phyloP scores from a whole-genome alignment of 352 stramenopile species.

The Bremia lactucae region DNA sequence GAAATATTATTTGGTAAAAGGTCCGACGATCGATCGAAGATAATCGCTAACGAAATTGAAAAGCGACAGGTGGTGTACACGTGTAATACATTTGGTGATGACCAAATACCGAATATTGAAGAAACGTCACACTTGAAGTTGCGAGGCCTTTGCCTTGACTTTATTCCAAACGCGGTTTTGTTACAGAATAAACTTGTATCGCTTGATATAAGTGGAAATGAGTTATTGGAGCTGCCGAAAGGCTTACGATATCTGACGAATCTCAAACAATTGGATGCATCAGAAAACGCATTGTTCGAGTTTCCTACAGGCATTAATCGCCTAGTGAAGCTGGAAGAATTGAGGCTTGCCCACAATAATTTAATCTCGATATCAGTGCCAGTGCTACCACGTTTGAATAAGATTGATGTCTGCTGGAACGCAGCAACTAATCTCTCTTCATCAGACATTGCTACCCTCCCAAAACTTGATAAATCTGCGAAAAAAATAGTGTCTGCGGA shows the following conservation, averaged over 20 bases:
- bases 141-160: conserved; percentile 17
- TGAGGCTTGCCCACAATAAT: conserved; percentile 56
- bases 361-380: conserved; percentile 18
- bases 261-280: conserved; percentile 37
- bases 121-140: conserved; percentile 9
- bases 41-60: conserved; percentile 21
- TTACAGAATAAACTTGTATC: conserved; percentile 20
- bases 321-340: conserved; percentile 23
- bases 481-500: conserved; percentile 17
- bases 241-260: conserved; percentile 24
- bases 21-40: conserved; percentile 9
- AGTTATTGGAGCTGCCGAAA: conserved; percentile 32
- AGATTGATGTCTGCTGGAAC: conserved; percentile 39
- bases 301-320: conserved; percentile 23
- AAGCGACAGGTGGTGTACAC: conserved; percentile 26
- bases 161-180: conserved; percentile 29
- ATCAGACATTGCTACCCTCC: conserved; percentile 1
- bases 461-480: conserved; percentile 10
- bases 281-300: conserved; percentile 40
- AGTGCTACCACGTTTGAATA: conserved; percentile 18
- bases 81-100: conserved; percentile 25
- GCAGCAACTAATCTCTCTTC: conserved; percentile 10
- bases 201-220: conserved; percentile 44
- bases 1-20: conserved; percentile 50
- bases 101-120: conserved; percentile 2